phyloP scores from a whole-genome alignment of 805 yeast genomes.

The Komagataella pastoris region DNA sequence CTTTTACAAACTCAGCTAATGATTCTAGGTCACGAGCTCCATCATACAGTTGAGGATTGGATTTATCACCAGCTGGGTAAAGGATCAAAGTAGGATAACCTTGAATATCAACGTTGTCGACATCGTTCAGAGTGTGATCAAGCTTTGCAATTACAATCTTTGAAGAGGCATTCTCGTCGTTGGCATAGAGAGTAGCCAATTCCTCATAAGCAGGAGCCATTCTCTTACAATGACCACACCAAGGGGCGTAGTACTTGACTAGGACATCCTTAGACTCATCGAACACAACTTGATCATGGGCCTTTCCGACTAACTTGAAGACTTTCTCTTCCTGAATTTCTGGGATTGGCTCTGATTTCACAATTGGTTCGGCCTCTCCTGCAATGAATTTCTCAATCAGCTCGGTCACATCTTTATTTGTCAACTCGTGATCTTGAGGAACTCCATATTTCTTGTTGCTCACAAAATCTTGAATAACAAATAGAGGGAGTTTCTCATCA shows the following conservation, averaged over 20 bases:
- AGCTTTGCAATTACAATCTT: conserved; percentile 71
- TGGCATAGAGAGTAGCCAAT: conserved; percentile 55
- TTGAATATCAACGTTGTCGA: conserved; percentile 53
- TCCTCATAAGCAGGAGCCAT: conserved; percentile 84
- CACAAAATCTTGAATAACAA: conserved; percentile 68
- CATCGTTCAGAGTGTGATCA: conserved; percentile 86
- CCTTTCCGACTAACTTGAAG: conserved; percentile 69
- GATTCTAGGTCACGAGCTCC: conserved; percentile 66
- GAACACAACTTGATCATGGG: conserved; percentile 55
- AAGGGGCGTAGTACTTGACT: conserved; percentile 91
- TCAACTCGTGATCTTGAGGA: conserved; percentile 40
- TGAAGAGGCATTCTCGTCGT: conserved; percentile 30
- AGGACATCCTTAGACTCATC: conserved; percentile 54
- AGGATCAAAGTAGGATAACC: conserved; percentile 91
- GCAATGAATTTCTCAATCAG: conserved; percentile 51
- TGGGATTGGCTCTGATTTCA: conserved; percentile 83
- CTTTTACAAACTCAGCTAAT: conserved; percentile 58
- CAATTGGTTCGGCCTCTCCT: conserved; percentile 56
- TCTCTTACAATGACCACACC: conserved; percentile 96
- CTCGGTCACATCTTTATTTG: conserved; percentile 37
- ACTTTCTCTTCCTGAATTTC: conserved; percentile 61
- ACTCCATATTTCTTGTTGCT: conserved; percentile 68
- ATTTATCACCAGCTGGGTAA: conserved; percentile 77
- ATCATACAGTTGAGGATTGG: conserved; percentile 48
- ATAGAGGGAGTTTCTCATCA: conserved; percentile 75